These are phyloP conservation scores for Houttuynia cordata DNA, from an alignment of 164 flowering plant species.

Conservation along the genomic window DNA sequence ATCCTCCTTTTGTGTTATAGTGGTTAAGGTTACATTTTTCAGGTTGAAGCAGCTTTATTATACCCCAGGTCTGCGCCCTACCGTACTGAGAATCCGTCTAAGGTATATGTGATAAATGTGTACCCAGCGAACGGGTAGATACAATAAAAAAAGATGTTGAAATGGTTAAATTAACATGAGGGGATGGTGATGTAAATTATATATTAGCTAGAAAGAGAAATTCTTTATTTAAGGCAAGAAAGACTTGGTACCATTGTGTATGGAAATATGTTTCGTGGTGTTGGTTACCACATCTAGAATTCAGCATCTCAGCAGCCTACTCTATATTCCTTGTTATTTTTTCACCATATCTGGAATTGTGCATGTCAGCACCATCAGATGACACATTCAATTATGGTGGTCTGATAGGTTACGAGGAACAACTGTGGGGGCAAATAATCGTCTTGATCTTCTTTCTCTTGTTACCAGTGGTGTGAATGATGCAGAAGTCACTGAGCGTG, in stretches of 20 bases:
- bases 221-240: no score
- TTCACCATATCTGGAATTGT: neutral
- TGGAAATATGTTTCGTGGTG: no score
- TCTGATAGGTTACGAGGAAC: slow-evolving; percentile 82
- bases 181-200: no score
- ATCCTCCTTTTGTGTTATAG: no score
- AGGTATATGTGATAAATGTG: slow-evolving; percentile 33
- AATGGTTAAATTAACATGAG: no score
- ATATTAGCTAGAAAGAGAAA: no score
- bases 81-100: slow-evolving; percentile 76
- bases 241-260: no score
- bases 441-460: slow-evolving; percentile 80
- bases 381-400: neutral
- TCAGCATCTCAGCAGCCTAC: no score
- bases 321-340: no score
- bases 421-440: slow-evolving; percentile 69
- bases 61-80: slow-evolving; percentile 88
- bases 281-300: no score
- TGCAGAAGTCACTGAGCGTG: slow-evolving; percentile 35
- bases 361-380: neutral
- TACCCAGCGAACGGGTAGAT: no score
- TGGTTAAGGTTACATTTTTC: neutral
- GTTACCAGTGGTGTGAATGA: slow-evolving; percentile 77
- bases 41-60: neutral
- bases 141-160: no score